Conservation (phyloP, 2,329 filamentous ascomycete genomes). For the Triangularia setosa region DNA sequence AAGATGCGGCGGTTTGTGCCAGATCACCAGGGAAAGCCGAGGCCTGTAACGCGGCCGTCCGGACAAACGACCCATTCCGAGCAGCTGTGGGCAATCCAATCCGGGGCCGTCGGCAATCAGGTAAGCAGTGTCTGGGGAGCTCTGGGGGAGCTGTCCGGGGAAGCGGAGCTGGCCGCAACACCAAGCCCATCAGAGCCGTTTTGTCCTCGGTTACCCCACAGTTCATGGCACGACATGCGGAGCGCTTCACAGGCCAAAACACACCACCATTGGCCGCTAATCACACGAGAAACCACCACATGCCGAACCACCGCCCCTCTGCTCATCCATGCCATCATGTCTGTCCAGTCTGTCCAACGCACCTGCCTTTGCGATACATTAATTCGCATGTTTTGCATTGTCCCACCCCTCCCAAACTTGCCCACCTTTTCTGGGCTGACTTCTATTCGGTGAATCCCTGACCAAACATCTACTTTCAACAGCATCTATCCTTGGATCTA, state of each 20-base stretch:
- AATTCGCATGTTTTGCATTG: neutral
- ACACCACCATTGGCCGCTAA: constrained; percentile 16
- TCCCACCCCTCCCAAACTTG: neutral
- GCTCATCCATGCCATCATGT: neutral
- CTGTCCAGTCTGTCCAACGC: neutral
- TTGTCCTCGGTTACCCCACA: constrained; percentile 9
- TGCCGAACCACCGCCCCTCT: constrained; percentile 13
- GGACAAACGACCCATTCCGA: neutral
- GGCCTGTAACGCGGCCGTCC: constrained; percentile 3
- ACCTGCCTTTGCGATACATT: neutral
- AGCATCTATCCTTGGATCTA: neutral
- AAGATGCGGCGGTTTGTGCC: neutral
- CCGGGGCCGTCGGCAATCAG: neutral
- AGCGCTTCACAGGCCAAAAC: constrained; percentile 12
- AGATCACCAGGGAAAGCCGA: neutral
- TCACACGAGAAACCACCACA: constrained; percentile 14
- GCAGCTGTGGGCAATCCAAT: neutral
- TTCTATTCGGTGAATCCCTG: neutral
- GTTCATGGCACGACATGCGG: constrained; percentile 12
- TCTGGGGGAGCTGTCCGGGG: constrained; percentile 11
- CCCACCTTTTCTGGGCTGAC: neutral
- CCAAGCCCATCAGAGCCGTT: constrained; percentile 1
- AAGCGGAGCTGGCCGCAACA: constrained; percentile 14
- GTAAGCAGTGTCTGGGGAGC: neutral
- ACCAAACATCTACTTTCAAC: neutral